Evolutionary conservation across 1,284 basidiomycete genomes (phyloP).

Genomic region (Cryptococcus sp.): DNA sequence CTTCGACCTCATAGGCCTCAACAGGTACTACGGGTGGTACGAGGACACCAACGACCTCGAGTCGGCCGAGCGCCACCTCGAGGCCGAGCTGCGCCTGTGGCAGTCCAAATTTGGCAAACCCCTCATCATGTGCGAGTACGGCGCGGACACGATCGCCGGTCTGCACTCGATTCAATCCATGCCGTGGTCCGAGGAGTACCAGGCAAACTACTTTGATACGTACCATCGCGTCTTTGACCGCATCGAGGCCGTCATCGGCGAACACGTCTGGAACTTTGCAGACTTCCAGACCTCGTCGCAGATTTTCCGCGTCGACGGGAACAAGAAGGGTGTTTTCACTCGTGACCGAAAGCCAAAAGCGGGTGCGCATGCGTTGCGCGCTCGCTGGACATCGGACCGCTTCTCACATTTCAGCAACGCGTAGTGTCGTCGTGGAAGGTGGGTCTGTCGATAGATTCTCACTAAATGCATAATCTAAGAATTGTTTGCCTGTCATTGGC

Average conservation of each 20-base stretch:
- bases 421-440: no score
- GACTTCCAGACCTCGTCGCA: conserved; percentile 27
- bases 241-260: conserved; percentile 27
- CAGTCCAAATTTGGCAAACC: conserved; percentile 20
- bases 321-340: conserved; percentile 33
- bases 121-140: conserved; percentile 30
- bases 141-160: conserved; percentile 28
- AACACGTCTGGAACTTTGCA: conserved; percentile 38
- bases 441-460: no score
- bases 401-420: no score
- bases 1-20: conserved; percentile 34
- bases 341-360: conserved; percentile 26
- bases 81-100: conserved; percentile 26
- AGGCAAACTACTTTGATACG: conserved; percentile 22
- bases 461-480: no score
- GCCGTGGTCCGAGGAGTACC: conserved; percentile 36
- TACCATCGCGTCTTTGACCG: conserved; percentile 31
- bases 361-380: conserved; percentile 26
- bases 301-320: conserved; percentile 33
- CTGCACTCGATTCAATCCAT: conserved; percentile 18
- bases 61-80: conserved; percentile 22
- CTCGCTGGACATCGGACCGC: conserved; percentile 19
- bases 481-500: no score
- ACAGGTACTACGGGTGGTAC: conserved; percentile 38
- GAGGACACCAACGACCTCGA: conserved; percentile 25